Conservation (phyloP, 495 filamentous ascomycete genomes). For the Elasticomyces elasticus region DNA sequence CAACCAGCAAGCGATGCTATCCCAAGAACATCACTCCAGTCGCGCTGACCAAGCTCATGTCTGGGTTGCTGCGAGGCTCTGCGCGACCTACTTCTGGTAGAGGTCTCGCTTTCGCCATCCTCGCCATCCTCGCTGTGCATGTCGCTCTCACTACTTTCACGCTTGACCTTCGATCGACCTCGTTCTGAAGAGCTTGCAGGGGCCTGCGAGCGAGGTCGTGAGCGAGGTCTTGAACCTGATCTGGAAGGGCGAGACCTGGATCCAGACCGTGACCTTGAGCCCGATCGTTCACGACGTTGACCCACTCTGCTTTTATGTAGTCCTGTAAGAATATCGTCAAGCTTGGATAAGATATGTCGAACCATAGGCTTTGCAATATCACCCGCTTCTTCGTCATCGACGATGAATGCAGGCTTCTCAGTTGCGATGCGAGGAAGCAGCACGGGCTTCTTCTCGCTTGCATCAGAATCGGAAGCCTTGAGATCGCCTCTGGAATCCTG, state of each 20-base stretch:
- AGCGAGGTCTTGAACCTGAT: neutral
- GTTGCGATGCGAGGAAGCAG: neutral
- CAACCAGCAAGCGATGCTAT: slow-evolving; percentile 63
- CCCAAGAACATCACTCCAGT: slow-evolving; percentile 75
- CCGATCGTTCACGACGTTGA: neutral
- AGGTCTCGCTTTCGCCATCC: neutral
- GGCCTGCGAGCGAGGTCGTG: neutral
- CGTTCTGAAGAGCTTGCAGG: neutral
- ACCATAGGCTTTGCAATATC: slow-evolving; percentile 42
- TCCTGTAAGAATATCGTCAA: slow-evolving; percentile 56
- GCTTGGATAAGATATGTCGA: slow-evolving; percentile 50
- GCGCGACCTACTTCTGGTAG: neutral
- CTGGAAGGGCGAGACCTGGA: neutral
- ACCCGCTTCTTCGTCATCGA: slow-evolving; percentile 14
- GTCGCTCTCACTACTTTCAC: neutral
- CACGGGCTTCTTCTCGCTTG: neutral
- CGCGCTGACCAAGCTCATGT: slow-evolving; percentile 40
- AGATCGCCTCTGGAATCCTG: neutral
- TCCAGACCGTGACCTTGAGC: slow-evolving; percentile 1
- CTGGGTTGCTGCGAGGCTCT: neutral
- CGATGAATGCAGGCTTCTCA: slow-evolving; percentile 2
- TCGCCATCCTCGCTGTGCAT: neutral
- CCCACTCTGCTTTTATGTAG: slow-evolving; percentile 41
- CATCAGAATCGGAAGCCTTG: neutral
- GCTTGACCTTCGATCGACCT: neutral